Evolutionary conservation across 495 filamentous ascomycete genomes (phyloP), one percentile per base, ranked within the genome.

Genomic region (Mytilinidion resinicola): DNA sequence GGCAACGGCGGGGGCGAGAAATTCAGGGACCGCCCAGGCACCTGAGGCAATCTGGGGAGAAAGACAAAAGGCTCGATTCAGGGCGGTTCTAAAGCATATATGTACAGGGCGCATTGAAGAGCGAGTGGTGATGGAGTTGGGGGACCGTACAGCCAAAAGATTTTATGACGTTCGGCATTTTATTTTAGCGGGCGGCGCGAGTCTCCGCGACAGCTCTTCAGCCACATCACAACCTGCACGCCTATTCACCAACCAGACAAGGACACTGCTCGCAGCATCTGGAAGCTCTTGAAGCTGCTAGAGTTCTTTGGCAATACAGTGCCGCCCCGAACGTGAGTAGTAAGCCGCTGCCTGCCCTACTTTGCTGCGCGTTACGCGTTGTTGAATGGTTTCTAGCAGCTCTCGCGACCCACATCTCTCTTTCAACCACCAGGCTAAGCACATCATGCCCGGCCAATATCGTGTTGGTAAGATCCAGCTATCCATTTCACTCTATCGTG

Each of bases 41-140:
- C 30, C 35, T 1, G 50, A 25, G 20, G 37, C 8, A 35, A 25
- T 53, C 8, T 35, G 42, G 34, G 9, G n/a, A 12, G 59, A 39
- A 11, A 46, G 35, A 37, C 59, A 59, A 51, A 62, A 62, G 14
- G 59, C 46, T 41, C 55, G 63, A 2, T 36, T 50, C 17, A 62
- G 56, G 36, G 59, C 62, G 55, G 41, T 65, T 38, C 63, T 55
- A 37, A 62, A 54, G 53, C 63, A 62, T 34, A 17, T 41, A 42
- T 66, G 55, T 21, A 56, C 51, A 53, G 59, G 38, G 63, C 59
- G 21, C 62, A 65, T 65, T 61, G 59, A 59, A 25, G 11, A 19
- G 9, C 9, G 51, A 43, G 47, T 1, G 51, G 41, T n/a, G 36
- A 49, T 15, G 33, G 21, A 30, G 30, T 38, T 30, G 4, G 33